Conservation (phyloP, 164 flowering plant species). For the Macadamia integrifolia region DNA sequence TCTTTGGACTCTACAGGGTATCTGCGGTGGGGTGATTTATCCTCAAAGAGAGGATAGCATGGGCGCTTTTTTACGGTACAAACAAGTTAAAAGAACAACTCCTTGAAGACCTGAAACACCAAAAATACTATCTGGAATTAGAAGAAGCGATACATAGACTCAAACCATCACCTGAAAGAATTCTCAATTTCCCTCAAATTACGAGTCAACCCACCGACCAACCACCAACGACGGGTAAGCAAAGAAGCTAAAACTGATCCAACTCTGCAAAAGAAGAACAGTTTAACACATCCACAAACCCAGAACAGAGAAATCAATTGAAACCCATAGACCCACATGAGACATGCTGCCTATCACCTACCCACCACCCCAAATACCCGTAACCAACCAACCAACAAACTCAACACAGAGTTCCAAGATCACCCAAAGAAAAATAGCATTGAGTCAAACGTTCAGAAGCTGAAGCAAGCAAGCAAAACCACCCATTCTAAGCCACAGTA, state of each 20-base stretch:
- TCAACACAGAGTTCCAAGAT: neutral
- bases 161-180: neutral
- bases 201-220: slow-evolving; percentile 59
- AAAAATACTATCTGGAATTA: neutral
- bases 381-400: neutral
- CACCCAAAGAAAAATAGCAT: slow-evolving; percentile 14
- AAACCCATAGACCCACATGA: slow-evolving; percentile 8
- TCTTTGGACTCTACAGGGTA: neutral
- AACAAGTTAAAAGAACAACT: neutral
- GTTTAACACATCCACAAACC: neutral
- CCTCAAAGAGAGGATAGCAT: neutral
- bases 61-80: neutral
- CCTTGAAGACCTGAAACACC: neutral
- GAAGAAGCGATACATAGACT: slow-evolving; percentile 5
- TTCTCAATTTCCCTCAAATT: slow-evolving; percentile 1
- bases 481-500: neutral
- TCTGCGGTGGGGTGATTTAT: neutral
- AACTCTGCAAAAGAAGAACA: slow-evolving; percentile 5
- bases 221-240: slow-evolving; percentile 42
- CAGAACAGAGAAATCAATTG: slow-evolving; percentile 7
- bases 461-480: neutral
- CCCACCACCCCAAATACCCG: slow-evolving; percentile 1
- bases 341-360: neutral
- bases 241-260: slow-evolving; percentile 2
- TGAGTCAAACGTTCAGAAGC: neutral